A percentile compares a stretch with the other conserved stretches of the same genome.
These are phyloP conservation scores for Phylloporus rhodoxanthus DNA, from an alignment of 768 basidiomycete species.

Conservation along the genomic window DNA sequence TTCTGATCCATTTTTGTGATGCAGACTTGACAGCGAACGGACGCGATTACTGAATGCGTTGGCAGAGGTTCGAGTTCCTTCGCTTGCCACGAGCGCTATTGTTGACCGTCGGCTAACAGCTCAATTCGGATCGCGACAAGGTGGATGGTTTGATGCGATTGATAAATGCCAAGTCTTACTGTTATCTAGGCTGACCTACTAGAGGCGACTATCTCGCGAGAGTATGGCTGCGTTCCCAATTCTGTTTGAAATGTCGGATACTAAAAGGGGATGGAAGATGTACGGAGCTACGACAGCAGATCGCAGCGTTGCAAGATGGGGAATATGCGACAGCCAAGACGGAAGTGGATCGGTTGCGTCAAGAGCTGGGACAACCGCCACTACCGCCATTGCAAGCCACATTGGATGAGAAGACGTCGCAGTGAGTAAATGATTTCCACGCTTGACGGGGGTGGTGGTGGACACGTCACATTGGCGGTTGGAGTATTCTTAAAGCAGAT, in stretches of 20 bases:
- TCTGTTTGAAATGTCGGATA: background rate
- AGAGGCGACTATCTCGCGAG: conserved; percentile 60
- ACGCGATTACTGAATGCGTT: conserved; percentile 60
- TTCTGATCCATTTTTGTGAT: conserved; percentile 11
- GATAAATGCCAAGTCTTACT: conserved; percentile 4
- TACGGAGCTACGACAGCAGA: conserved; percentile 59
- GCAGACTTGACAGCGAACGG: conserved; percentile 72
- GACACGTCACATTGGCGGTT: background rate
- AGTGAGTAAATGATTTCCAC: conserved; percentile 36
- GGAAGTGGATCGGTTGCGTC: conserved; percentile 71
- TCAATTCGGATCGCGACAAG: conserved; percentile 81
- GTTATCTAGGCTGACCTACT: conserved; percentile 54
- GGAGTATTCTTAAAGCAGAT: conserved; percentile 1
- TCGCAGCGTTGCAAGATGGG: conserved; percentile 61
- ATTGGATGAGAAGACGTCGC: conserved; percentile 60
- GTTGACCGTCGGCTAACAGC: conserved; percentile 35
- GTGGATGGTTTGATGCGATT: conserved; percentile 20
- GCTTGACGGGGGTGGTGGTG: background rate
- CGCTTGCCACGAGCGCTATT: conserved; percentile 1
- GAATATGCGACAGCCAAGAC: conserved; percentile 70
- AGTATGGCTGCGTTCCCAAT: conserved; percentile 39
- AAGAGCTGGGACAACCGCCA: conserved; percentile 71
- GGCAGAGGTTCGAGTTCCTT: conserved; percentile 50
- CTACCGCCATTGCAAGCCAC: conserved; percentile 67
- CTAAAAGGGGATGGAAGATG: conserved; percentile 41